Base-by-base conservation (phyloP, 2,329 filamentous ascomycete species). In the Cladosporium cucumerinum region DNA sequence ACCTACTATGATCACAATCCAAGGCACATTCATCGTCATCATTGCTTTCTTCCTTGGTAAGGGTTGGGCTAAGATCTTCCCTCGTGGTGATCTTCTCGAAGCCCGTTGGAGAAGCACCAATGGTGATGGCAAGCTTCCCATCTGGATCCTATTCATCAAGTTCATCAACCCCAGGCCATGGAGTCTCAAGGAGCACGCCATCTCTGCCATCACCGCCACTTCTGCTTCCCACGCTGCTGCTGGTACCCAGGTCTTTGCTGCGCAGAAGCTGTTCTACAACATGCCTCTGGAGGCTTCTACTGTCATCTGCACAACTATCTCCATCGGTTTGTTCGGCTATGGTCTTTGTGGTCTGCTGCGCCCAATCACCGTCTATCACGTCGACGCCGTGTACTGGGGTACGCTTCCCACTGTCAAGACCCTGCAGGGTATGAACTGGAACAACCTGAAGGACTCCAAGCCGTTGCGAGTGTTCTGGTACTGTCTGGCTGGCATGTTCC, bases 21-120 rank as follows among this genome's bases (percentile, higher is more conserved):
- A 78, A 18, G 83, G 83, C 43, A 85, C 83, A 0, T 86, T 86
- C 63, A 84, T 86, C 60, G 83, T 85, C 5, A 79, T 86, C 48
- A 84, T 86, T 54, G 81, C 82, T 14, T 86, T 86, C 73, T 85
- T 86, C 57, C 58, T 81, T 1, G 85, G 85, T 10, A 82, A 82
- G 10, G 79, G 74, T 3, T 84, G 79, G 81, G 77, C 82, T 0
- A 68, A 71, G 0, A 66, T 82, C 6, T 76, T 85, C 2, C 84
- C 85, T 1, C 83, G 84, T 6, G 84, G 84, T 14, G 84, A 86
- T 60, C 73, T 72, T n/a, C 72, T 78, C 5, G 79, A 84, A 64
- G 77, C 80, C 28, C 72, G 77, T 49, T 86, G 84, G 83, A 78
- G 79, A 54, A 77, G 70, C 3, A 71, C 72, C 21, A 77, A 78